These are phyloP conservation scores for Boechera divaricarpa DNA, from an alignment of 345 rosid species.

Conservation along the genomic window DNA sequence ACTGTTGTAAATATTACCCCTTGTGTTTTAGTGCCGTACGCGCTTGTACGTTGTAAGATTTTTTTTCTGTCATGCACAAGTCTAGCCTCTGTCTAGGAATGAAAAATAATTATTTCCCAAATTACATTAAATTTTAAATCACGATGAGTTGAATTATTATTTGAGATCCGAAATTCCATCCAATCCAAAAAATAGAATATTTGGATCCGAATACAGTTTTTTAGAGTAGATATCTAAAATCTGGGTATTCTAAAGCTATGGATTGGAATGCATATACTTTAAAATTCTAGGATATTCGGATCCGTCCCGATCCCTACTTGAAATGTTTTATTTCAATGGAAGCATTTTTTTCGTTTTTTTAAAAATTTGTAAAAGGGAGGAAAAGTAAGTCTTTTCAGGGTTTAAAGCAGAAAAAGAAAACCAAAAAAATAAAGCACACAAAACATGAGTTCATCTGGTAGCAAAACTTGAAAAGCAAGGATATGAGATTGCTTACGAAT, in stretches of 20 bases:
- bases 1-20: neutral
- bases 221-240: too few relatives aligned
- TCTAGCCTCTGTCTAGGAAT: too few relatives aligned
- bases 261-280: too few relatives aligned
- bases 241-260: rapidly evolving
- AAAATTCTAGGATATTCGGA: too few relatives aligned
- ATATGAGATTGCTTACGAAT: conserved; percentile 21
- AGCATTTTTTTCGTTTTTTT: neutral
- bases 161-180: too few relatives aligned
- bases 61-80: neutral
- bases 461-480: conserved; percentile 31
- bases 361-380: neutral
- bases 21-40: neutral
- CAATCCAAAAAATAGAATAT: too few relatives aligned
- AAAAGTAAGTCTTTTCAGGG: neutral
- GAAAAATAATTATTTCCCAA: too few relatives aligned
- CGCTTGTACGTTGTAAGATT: conserved; percentile 10
- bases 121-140: too few relatives aligned
- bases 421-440: neutral
- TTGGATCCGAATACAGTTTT: too few relatives aligned
- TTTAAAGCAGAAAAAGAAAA: neutral
- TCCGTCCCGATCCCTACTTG: neutral
- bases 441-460: conserved; percentile 13
- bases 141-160: too few relatives aligned
- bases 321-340: neutral